These are phyloP conservation scores for Lachancea fermentati DNA, from an alignment of 805 yeast species.

Conservation along the genomic window DNA sequence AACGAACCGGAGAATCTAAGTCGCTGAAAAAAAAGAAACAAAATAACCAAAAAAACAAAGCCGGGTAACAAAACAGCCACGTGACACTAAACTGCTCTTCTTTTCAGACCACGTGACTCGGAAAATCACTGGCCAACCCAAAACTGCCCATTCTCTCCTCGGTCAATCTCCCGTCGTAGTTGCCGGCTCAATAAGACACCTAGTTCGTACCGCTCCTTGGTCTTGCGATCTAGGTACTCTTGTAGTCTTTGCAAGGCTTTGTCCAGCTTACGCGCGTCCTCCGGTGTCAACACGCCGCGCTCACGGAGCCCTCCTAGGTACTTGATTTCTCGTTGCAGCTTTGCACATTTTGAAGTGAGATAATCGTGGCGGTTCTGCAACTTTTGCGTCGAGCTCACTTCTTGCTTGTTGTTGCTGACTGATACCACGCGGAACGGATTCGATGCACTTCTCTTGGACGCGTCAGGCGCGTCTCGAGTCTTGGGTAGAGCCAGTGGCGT, in stretches of 20 bases:
- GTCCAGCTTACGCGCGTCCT: slow-evolving; percentile 35
- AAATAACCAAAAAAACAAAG: no score
- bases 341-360: slow-evolving; percentile 32
- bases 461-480: slow-evolving; percentile 1
- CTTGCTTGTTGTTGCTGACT: slow-evolving; percentile 20
- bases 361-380: slow-evolving; percentile 32
- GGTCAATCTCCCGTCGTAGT: slow-evolving; percentile 37
- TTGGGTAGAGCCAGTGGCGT: slow-evolving; percentile 3
- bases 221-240: slow-evolving; percentile 37
- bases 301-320: slow-evolving; percentile 34
- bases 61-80: background rate
- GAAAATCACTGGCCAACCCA: slow-evolving; percentile 30
- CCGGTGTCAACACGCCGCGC: slow-evolving; percentile 34
- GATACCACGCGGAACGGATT: slow-evolving; percentile 34
- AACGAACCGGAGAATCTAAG: no score
- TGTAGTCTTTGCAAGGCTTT: slow-evolving; percentile 35
- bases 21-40: no score
- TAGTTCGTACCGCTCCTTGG: slow-evolving; percentile 39
- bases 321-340: slow-evolving; percentile 35
- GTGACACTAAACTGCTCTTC: no score
- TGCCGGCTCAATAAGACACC: slow-evolving; percentile 38
- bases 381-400: slow-evolving; percentile 13
- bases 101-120: no score
- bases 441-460: slow-evolving; percentile 14
- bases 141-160: slow-evolving; percentile 37